Percentiles rank a stretch among this genome's conserved stretches.
phyloP scores from a whole-genome alignment of 805 yeast species.

The Clavispora vitiphila region DNA sequence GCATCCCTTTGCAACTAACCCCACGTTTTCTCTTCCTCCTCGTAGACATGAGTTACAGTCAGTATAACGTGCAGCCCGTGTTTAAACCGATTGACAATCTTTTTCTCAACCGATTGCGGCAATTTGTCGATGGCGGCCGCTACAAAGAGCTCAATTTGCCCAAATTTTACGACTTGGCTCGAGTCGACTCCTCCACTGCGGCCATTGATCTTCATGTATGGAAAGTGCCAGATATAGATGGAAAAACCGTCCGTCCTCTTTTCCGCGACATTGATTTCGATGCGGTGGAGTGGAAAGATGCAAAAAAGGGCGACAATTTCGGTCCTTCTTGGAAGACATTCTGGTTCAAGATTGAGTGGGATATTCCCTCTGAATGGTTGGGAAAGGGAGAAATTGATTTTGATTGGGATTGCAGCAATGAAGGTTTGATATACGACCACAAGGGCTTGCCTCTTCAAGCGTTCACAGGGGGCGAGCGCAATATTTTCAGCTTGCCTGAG shows the following conservation, averaged over 20 bases:
- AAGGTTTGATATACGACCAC: conserved; percentile 70
- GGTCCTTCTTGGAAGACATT: conserved; percentile 98
- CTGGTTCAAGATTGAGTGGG: conserved; percentile 74
- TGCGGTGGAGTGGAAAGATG: conserved; percentile 44
- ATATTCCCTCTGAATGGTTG: conserved; percentile 60
- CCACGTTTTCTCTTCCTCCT: not conserved
- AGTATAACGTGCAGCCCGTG: conserved; percentile 46
- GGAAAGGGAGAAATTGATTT: conserved; percentile 48
- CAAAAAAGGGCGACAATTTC: conserved; percentile 67
- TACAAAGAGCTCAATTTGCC: conserved; percentile 72
- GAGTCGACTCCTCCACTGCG: conserved; percentile 43
- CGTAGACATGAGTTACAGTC: conserved; percentile 12
- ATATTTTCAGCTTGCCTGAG: conserved; percentile 54
- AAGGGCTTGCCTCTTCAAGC: conserved; percentile 75
- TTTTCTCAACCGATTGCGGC: conserved; percentile 68
- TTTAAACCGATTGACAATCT: conserved; percentile 74
- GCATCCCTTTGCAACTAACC: not conserved
- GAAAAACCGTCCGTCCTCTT: conserved; percentile 53
- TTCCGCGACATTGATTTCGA: conserved; percentile 53
- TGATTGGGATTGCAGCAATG: conserved; percentile 84
- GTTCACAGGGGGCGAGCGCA: conserved; percentile 80
- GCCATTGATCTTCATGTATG: conserved; percentile 59
- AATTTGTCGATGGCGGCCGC: conserved; percentile 76
- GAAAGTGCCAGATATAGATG: conserved; percentile 55
- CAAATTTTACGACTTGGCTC: conserved; percentile 62